Base-by-base conservation (phyloP, 1,284 basidiomycete species). In the Moniliophthora roreri region DNA sequence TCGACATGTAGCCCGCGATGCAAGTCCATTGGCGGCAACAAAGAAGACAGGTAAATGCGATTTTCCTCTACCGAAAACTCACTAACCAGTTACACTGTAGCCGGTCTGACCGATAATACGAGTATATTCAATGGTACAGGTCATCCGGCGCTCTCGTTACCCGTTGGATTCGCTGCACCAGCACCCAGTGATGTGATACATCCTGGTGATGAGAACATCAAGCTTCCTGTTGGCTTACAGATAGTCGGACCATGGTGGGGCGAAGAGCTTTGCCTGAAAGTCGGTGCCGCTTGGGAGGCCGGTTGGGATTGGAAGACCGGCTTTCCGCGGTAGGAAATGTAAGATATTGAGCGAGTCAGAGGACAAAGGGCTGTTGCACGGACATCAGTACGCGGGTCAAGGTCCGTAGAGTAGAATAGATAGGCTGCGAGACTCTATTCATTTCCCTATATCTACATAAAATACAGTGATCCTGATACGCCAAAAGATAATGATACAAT, bases 211-310 rank as follows among this genome's bases (percentile, higher is more conserved):
- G 54, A 37, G 8, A 48, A 58, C 18, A 55, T 66, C 38, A 60
- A 58, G 48, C 50, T 66, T 4, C 66, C 66, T 4, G 57, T 65
- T 15, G 65, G 63, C 7, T 59, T 64, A 59, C 64, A 65, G 58
- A 54, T 63, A 24, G 58, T 65, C n/a, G 63, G 60, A 1, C 64
- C 59, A 37, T 57, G 59, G 58, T 66, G 60, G 49, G 54, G 58
- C 24, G 66, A 67, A 39, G 53, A 34, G 20, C 62, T 23, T 16
- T 45, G 40, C 24, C 32, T 45, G 26, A 51, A 34, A 20, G 50
- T 45, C 13, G 50, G 40, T 4, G 40, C 16, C 15, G 26, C 50
- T 34, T 51, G 50, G 50, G 50, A 51, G 28, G 21, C 15, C 7
- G 50, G n/a, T 1, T 51, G 40, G 40, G 50, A 51, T 20, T 51